phyloP scores from a whole-genome alignment of 75 land plant genomes.

The Pinus taeda region DNA sequence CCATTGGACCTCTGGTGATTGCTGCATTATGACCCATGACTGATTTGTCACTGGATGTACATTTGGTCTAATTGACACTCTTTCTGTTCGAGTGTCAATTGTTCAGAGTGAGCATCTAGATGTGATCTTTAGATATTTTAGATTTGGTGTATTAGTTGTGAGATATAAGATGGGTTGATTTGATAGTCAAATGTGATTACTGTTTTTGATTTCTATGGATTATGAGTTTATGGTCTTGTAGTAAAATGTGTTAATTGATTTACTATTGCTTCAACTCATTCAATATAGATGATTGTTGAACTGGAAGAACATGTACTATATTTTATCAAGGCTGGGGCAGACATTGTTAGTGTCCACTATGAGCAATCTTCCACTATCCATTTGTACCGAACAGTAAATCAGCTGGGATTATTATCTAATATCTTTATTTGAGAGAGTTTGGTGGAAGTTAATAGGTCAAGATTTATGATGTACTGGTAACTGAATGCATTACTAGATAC shows the following conservation, averaged over 20 bases:
- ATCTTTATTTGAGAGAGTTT: background rate
- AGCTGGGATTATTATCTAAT: conserved; percentile 31
- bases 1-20: conserved; percentile 96
- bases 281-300: conserved; percentile 93
- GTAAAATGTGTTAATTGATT: conserved; percentile 8
- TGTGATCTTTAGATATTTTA: background rate
- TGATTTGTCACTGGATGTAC: conserved; percentile 94
- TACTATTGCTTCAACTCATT: background rate
- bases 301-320: conserved; percentile 94
- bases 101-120: background rate
- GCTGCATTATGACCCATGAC: conserved; percentile 96
- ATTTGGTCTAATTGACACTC: conserved; percentile 60
- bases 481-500: too few species aligned
- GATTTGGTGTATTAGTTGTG: too few species aligned
- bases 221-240: background rate
- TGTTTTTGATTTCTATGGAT: background rate
- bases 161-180: background rate
- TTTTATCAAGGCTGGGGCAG: conserved; percentile 97
- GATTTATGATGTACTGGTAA: too few species aligned
- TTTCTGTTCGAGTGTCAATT: too few species aligned
- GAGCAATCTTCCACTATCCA: conserved; percentile 96
- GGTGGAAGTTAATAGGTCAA: background rate
- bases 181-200: background rate
- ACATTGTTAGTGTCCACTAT: conserved; percentile 91
- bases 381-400: conserved; percentile 87